These are phyloP conservation scores for Gypsophila paniculata DNA, from an alignment of 179 eudicot species.

Conservation along the genomic window DNA sequence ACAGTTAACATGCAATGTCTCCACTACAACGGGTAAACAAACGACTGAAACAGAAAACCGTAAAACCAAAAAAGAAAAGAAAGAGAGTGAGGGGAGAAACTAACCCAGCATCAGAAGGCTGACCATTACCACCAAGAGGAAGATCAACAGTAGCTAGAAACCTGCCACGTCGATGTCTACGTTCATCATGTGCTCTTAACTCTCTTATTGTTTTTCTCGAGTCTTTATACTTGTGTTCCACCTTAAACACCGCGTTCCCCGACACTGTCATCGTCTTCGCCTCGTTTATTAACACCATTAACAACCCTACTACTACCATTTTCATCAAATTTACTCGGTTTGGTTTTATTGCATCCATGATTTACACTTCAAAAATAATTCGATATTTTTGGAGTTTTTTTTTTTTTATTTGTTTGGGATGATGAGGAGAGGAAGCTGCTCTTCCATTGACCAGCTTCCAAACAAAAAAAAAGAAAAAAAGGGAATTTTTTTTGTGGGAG, in stretches of 20 bases:
- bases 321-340: too few relatives aligned
- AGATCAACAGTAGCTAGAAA: constrained; percentile 60
- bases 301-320: too few relatives aligned
- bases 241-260: constrained; percentile 52
- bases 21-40: too few relatives aligned
- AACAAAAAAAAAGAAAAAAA: too few relatives aligned
- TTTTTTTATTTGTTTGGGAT: neutral
- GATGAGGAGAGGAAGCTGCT: neutral
- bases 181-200: constrained; percentile 48
- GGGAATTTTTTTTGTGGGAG: neutral
- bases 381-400: neutral
- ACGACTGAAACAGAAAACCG: too few relatives aligned
- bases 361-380: too few relatives aligned
- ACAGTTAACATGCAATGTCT: too few relatives aligned
- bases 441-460: constrained; percentile 28
- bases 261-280: constrained; percentile 21
- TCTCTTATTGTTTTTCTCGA: constrained; percentile 37
- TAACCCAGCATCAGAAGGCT: constrained; percentile 70
- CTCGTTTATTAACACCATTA: too few relatives aligned
- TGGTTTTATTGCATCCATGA: too few relatives aligned
- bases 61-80: constrained; percentile 6
- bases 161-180: constrained; percentile 53
- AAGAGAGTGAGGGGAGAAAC: constrained; percentile 8
- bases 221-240: constrained; percentile 59
- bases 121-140: constrained; percentile 77